phyloP scores from a whole-genome alignment of 2,329 filamentous ascomycete species.

The Phyllosticta paracitricarpa region DNA sequence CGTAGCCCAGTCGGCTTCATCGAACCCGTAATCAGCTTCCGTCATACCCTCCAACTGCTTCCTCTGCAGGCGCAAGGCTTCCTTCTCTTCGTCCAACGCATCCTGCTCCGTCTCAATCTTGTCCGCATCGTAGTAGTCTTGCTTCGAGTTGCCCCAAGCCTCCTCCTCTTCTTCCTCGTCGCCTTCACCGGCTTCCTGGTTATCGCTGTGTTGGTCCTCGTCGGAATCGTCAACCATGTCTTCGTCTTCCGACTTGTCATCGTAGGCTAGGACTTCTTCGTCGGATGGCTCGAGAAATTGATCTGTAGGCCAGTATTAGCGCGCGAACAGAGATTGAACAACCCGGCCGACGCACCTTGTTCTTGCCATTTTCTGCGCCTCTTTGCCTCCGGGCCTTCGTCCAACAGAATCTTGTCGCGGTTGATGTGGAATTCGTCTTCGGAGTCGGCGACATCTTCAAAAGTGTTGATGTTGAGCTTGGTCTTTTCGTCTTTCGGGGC shows the following conservation, averaged over 20 bases:
- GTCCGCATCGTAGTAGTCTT: conserved; percentile 91
- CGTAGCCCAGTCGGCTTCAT: conserved; percentile 75
- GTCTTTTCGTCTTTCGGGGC: conserved; percentile 31
- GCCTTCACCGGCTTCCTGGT: conserved; percentile 37
- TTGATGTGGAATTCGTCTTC: conserved; percentile 90
- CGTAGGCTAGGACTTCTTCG: conserved; percentile 51
- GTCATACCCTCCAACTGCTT: conserved; percentile 85
- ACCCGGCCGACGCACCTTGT: conserved; percentile 40
- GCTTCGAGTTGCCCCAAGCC: conserved; percentile 80
- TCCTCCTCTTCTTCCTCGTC: conserved; percentile 50
- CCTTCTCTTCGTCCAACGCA: conserved; percentile 83
- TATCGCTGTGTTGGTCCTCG: conserved; percentile 27
- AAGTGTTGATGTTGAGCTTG: conserved; percentile 50
- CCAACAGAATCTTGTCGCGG: conserved; percentile 75
- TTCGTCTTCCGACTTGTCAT: conserved; percentile 39
- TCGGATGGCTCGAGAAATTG: conserved; percentile 49
- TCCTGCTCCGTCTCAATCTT: conserved; percentile 58
- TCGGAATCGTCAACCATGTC: conserved; percentile 14
- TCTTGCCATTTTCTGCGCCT: conserved; percentile 61
- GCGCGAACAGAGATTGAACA: neutral
- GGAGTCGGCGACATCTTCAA: conserved; percentile 81
- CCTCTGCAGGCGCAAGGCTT: conserved; percentile 78
- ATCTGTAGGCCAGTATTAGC: conserved; percentile 31
- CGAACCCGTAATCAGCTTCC: conserved; percentile 87
- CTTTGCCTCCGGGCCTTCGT: conserved; percentile 72